A percentile compares a stretch with the other conserved stretches of the same genome.
Evolutionary conservation across 2,329 filamentous ascomycete species (phyloP).

Genomic region (Colletotrichum salicis): DNA sequence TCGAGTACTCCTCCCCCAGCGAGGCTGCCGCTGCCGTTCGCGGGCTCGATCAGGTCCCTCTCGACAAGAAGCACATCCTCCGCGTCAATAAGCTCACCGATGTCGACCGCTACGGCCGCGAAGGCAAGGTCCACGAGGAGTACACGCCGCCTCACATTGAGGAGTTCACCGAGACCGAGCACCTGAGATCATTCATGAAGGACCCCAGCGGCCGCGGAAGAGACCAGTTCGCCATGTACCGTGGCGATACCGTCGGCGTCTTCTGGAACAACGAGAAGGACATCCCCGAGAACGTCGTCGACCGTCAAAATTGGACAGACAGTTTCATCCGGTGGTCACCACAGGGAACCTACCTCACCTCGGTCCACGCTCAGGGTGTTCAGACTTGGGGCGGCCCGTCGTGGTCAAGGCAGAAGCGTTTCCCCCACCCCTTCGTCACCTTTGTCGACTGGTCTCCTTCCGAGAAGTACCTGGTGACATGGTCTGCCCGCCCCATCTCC

Average conservation of each 20-base stretch:
- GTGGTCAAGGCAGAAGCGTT: constrained; percentile 91
- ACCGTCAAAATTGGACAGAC: constrained; percentile 96
- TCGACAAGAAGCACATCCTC: constrained; percentile 97
- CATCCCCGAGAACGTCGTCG: constrained; percentile 85
- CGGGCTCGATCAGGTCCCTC: constrained; percentile 83
- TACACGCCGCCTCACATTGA: constrained; percentile 86
- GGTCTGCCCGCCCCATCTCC: constrained; percentile 93
- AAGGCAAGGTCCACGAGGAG: constrained; percentile 92
- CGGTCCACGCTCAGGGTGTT: constrained; percentile 94
- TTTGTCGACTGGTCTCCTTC: constrained; percentile 93
- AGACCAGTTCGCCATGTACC: constrained; percentile 96
- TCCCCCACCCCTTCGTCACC: constrained; percentile 95
- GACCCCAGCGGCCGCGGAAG: constrained; percentile 83
- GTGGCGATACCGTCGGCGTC: constrained; percentile 89
- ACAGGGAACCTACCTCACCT: constrained; percentile 91
- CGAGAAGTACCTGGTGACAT: constrained; percentile 95
- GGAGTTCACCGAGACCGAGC: constrained; percentile 90
- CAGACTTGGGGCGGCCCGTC: constrained; percentile 94
- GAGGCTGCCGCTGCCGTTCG: constrained; percentile 92
- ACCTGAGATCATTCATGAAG: constrained; percentile 91
- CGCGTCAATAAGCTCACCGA: constrained; percentile 98
- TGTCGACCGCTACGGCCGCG: constrained; percentile 93
- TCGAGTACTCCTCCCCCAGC: constrained; percentile 91
- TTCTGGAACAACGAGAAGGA: constrained; percentile 99
- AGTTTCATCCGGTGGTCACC: constrained; percentile 99